Percentiles rank a stretch among this genome's conserved stretches.
Evolutionary conservation across 2,329 filamentous ascomycete species (phyloP).

Genomic region (Dactylella cylindrospora): DNA sequence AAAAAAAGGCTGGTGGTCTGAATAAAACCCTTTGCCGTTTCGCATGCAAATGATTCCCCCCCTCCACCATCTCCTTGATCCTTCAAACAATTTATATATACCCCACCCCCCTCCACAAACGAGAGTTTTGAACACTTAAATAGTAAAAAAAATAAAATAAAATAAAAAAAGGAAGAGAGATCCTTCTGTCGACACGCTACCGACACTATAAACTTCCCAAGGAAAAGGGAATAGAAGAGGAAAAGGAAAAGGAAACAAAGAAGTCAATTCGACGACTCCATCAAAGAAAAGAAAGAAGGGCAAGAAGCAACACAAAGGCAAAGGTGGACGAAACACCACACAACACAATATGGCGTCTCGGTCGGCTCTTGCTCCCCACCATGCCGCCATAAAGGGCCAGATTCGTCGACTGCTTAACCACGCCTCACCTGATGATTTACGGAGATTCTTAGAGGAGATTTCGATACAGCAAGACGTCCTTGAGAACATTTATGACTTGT

Average conservation of each 20-base stretch:
- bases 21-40: background rate
- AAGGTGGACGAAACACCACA: too few relatives aligned
- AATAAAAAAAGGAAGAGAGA: too few relatives aligned
- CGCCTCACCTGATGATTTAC: constrained; percentile 33
- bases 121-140: too few relatives aligned
- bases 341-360: constrained; percentile 30
- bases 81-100: constrained; percentile 16
- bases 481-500: constrained; percentile 41
- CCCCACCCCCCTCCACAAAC: constrained; percentile 12
- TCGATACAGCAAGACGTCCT: constrained; percentile 43
- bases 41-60: constrained; percentile 15
- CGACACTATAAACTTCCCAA: background rate
- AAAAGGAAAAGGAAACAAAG: constrained; percentile 3
- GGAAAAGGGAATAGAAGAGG: background rate
- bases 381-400: constrained; percentile 42
- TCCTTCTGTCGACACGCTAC: too few relatives aligned
- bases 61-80: constrained; percentile 29
- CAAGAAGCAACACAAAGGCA: constrained; percentile 15
- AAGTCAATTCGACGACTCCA: background rate
- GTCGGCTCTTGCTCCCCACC: constrained; percentile 42
- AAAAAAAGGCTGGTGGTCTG: constrained; percentile 25
- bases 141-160: too few relatives aligned
- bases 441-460: constrained; percentile 39
- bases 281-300: background rate
- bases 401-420: constrained; percentile 40